Percentiles rank a stretch among this genome's conserved stretches.
Conservation (phyloP, 805 yeast species). For the Kluyveromyces aestuarii region DNA sequence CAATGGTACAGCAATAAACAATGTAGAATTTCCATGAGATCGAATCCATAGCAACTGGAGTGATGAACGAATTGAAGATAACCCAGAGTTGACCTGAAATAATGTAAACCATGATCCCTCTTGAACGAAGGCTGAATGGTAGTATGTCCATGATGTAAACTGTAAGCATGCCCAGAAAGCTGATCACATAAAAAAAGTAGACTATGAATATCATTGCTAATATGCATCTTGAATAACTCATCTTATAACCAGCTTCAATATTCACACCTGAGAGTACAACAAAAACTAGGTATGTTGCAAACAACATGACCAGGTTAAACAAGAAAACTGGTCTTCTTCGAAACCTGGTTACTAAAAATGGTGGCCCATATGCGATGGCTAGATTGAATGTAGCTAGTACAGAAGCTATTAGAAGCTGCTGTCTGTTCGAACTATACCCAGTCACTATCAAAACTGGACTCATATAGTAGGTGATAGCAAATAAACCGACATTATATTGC, state of each 20-base stretch:
- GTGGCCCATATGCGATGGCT: too few species aligned
- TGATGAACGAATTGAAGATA: slow-evolving; percentile 29
- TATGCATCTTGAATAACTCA: slow-evolving; percentile 36
- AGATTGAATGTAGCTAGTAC: slow-evolving; percentile 28
- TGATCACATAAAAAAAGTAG: slow-evolving; percentile 35
- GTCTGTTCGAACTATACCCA: slow-evolving; percentile 42
- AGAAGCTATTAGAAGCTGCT: slow-evolving; percentile 42
- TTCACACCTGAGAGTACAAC: slow-evolving; percentile 39
- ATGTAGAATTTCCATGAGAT: slow-evolving; percentile 31
- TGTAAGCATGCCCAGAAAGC: slow-evolving; percentile 38
- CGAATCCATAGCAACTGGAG: slow-evolving; percentile 32
- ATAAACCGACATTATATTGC: slow-evolving; percentile 24
- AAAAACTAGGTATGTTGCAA: slow-evolving; percentile 33
- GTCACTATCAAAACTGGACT: slow-evolving; percentile 37
- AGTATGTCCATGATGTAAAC: slow-evolving; percentile 37
- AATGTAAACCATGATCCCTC: slow-evolving; percentile 20
- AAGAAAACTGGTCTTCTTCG: slow-evolving; percentile 33
- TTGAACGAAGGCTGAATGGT: slow-evolving; percentile 27
- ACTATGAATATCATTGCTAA: slow-evolving; percentile 43
- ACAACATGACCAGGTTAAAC: slow-evolving; percentile 30
- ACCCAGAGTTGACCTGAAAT: slow-evolving; percentile 17
- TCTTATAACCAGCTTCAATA: slow-evolving; percentile 33
- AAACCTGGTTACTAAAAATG: slow-evolving; percentile 5
- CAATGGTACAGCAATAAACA: slow-evolving; percentile 23
- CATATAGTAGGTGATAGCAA: too few species aligned